Evolutionary conservation across 176 grass and related monocot species (phyloP).

Genomic region (Oryza brachyantha): DNA sequence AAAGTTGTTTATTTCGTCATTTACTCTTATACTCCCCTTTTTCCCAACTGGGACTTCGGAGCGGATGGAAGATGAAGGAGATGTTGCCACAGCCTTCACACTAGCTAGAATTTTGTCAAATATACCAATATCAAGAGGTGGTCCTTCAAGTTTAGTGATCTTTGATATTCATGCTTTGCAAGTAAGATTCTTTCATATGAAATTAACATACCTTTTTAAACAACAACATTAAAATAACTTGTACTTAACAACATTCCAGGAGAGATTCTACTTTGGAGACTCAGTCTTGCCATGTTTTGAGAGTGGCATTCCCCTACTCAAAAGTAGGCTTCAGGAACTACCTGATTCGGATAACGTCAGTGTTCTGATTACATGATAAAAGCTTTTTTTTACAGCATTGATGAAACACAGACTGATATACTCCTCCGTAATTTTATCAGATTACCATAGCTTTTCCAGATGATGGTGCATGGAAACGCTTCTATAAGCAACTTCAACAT

Average conservation of each 20-base stretch:
- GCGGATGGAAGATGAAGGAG: conserved; percentile 94
- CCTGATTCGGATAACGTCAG: conserved; percentile 92
- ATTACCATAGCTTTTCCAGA: conserved; percentile 98
- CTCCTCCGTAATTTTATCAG: conserved; percentile 40
- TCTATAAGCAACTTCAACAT: conserved; percentile 96
- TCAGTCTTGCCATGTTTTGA: conserved; percentile 95
- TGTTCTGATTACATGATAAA: not conserved
- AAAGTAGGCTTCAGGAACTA: conserved; percentile 66
- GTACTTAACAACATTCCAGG: conserved; percentile 44
- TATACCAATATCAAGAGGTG: conserved; percentile 92
- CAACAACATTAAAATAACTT: conserved; percentile 8
- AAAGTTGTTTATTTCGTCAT: conserved; percentile 79
- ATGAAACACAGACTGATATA: conserved; percentile 17
- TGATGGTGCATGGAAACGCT: conserved; percentile 92
- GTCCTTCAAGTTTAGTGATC: conserved; percentile 86
- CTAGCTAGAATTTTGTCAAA: conserved; percentile 83
- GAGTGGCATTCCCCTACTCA: conserved; percentile 84
- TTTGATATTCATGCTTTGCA: conserved; percentile 98
- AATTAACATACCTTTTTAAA: not conserved
- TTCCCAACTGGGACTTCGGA: conserved; percentile 96
- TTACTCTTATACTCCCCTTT: conserved; percentile 89
- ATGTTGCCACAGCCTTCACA: conserved; percentile 89
- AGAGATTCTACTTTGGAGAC: conserved; percentile 97
- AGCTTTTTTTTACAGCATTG: not conserved
- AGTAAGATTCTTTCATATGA: conserved; percentile 26